phyloP scores from a whole-genome alignment of 164 flowering plant genomes.

The Piper betle region DNA sequence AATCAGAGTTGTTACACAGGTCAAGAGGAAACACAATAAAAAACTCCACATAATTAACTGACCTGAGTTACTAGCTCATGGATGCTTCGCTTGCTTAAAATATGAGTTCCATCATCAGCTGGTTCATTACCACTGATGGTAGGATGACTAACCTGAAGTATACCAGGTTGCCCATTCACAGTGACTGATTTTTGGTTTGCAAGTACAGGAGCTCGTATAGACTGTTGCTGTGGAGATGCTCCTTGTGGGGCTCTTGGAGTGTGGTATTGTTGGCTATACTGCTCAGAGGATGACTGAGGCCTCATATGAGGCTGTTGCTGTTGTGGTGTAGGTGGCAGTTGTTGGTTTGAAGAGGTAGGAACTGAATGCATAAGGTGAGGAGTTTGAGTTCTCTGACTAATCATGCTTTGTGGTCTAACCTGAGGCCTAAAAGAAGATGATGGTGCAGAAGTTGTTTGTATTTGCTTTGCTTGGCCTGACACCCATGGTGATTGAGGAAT shows the following conservation, averaged over 20 bases:
- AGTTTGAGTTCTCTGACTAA: constrained; percentile 37
- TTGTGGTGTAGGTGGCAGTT: constrained; percentile 32
- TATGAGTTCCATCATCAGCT: constrained; percentile 39
- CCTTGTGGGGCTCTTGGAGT: constrained; percentile 38
- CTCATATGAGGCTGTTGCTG: constrained; percentile 26
- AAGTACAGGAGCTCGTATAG: constrained; percentile 26
- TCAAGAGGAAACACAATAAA: not conserved
- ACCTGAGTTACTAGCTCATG: constrained; percentile 81
- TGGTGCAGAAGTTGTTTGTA: constrained; percentile 44
- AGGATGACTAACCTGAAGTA: constrained; percentile 21
- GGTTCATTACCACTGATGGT: constrained; percentile 24
- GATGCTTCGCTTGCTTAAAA: constrained; percentile 81
- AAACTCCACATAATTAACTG: not conserved
- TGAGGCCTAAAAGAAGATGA: constrained; percentile 48
- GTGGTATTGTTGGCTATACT: constrained; percentile 35
- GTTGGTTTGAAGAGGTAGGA: constrained; percentile 29
- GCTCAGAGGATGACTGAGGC: constrained; percentile 47
- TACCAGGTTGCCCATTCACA: constrained; percentile 21
- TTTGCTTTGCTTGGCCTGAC: constrained; percentile 46
- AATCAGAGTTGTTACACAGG: not conserved
- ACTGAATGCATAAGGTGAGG: constrained; percentile 38
- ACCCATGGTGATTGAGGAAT: constrained; percentile 68
- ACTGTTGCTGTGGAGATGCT: constrained; percentile 37
- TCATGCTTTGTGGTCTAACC: constrained; percentile 37
- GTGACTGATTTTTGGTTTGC: constrained; percentile 44